phyloP scores from a whole-genome alignment of 805 yeast genomes.

The Maudiozyma saulgeensis region DNA sequence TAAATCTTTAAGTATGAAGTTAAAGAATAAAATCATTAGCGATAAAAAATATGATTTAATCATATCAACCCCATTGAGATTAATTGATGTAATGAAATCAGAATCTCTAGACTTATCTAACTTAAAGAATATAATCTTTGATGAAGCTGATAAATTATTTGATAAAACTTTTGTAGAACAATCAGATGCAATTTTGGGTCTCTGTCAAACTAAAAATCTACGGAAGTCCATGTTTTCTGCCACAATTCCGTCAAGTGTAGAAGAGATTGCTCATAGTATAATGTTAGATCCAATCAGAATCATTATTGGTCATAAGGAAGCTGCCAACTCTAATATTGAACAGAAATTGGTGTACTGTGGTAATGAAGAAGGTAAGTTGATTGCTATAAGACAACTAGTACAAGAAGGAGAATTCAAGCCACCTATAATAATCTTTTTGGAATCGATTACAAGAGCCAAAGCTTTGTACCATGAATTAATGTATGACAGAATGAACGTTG shows the following conservation, averaged over 20 bases:
- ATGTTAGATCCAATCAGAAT: constrained; percentile 81
- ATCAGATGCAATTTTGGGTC: constrained; percentile 67
- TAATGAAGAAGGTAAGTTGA: constrained; percentile 86
- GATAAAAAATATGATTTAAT: constrained; percentile 66
- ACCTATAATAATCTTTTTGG: constrained; percentile 86
- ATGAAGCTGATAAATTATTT: constrained; percentile 91
- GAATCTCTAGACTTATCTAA: constrained; percentile 50
- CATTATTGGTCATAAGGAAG: constrained; percentile 87
- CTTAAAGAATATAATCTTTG: constrained; percentile 74
- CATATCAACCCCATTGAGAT: constrained; percentile 80
- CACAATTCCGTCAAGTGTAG: constrained; percentile 88
- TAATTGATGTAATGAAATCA: constrained; percentile 65
- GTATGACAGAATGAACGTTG: constrained; percentile 87
- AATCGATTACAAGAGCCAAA: constrained; percentile 86
- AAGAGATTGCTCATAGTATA: constrained; percentile 73
- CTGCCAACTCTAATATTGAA: constrained; percentile 75
- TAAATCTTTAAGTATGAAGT: constrained; percentile 59
- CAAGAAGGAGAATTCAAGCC: constrained; percentile 81
- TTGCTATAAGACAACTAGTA: constrained; percentile 84
- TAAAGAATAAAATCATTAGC: constrained; percentile 50
- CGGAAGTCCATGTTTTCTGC: constrained; percentile 86
- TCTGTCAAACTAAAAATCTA: constrained; percentile 33
- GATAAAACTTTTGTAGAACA: constrained; percentile 83
- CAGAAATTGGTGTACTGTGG: constrained; percentile 84
- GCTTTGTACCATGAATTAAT: constrained; percentile 88